These are phyloP conservation scores for Erysimum cheiri DNA, from an alignment of 441 rosid species.

Conservation along the genomic window DNA sequence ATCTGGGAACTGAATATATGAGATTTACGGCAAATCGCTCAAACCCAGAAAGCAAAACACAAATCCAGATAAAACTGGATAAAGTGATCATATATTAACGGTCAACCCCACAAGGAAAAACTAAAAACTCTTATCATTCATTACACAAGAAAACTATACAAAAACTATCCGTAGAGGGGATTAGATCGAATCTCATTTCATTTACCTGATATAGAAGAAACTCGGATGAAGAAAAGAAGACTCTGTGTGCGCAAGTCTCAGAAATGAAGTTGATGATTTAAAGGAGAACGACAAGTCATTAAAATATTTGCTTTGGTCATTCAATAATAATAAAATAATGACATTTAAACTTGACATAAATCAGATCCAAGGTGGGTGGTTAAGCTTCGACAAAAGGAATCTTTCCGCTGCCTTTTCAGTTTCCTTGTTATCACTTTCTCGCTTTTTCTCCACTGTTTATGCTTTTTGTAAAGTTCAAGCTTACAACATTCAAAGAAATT, in stretches of 20 bases:
- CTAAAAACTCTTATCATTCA: background rate
- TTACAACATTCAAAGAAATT: background rate
- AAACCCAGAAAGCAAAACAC: background rate
- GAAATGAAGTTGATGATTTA: constrained; percentile 15
- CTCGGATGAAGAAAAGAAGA: constrained; percentile 19
- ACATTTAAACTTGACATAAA: background rate
- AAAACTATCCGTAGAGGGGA: constrained; percentile 1
- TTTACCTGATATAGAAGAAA: constrained; percentile 37
- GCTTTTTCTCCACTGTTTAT: background rate
- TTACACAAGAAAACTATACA: too few relatives aligned
- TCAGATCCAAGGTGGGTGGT: constrained; percentile 23
- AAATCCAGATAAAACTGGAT: constrained; percentile 1
- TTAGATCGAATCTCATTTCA: constrained; percentile 15
- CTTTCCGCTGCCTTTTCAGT: constrained; percentile 33
- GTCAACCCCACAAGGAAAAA: constrained; percentile 8
- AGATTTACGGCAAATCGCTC: background rate
- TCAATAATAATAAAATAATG: constrained; percentile 16
- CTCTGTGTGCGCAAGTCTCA: constrained; percentile 18
- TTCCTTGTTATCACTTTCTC: background rate
- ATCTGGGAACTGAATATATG: background rate
- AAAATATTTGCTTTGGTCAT: constrained; percentile 19
- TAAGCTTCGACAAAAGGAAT: constrained; percentile 27
- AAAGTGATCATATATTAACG: background rate
- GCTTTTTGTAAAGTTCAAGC: background rate
- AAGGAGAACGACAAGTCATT: constrained; percentile 13